Base-by-base conservation (phyloP, 2,329 filamentous ascomycete genomes). In the Fusarium guadeloupense region DNA sequence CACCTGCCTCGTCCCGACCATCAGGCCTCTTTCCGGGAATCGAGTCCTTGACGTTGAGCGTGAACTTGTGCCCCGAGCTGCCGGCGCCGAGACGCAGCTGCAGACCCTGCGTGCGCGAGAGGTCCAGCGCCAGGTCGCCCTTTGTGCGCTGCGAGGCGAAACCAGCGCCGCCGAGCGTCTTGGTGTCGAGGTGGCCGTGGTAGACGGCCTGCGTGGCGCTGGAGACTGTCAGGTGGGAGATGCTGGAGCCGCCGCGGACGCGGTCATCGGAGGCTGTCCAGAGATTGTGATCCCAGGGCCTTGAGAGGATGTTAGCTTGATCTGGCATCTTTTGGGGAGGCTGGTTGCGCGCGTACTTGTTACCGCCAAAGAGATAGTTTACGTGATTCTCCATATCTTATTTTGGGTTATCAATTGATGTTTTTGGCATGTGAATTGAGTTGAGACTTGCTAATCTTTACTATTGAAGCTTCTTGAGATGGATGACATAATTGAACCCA, bases 121-220 rank as follows among this genome's bases (percentile, higher is more conserved):
- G 75, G 67, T 95, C 83, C 83, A 89, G 90, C 20, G 76, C 76
- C 13, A 81, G 75, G 33, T 82, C 76, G 8, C 86, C 84, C 33
- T 80, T 81, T 5, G 89, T 92, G 40, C 89, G 84, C 72, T 94
- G 92, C 5, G 88, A 91, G 9, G 91, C 91, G 71, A 96, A 95
- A 6, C 92, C 92, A 1, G 92, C 91, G 25, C 90, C 91, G 21
- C 91, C 91, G 0, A 95, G 85, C 0, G 90, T 86, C 47, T 82
- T 83, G 61, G 89, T 92, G 75, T 95, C 91, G 17, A 95, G 81
- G 20, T 80, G 79, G 3, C 92, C 91, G 62, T 85, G 77, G 76
- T 93, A 93, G 75, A 81, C 50, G 74, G 88, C 86, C 74, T 59
- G 59, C 44, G 70, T 59, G 37, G 66, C 63, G 10, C 61, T 51